Evolutionary conservation across 768 basidiomycete genomes (phyloP).

Genomic region (Porphyrellus cyaneotinctus): DNA sequence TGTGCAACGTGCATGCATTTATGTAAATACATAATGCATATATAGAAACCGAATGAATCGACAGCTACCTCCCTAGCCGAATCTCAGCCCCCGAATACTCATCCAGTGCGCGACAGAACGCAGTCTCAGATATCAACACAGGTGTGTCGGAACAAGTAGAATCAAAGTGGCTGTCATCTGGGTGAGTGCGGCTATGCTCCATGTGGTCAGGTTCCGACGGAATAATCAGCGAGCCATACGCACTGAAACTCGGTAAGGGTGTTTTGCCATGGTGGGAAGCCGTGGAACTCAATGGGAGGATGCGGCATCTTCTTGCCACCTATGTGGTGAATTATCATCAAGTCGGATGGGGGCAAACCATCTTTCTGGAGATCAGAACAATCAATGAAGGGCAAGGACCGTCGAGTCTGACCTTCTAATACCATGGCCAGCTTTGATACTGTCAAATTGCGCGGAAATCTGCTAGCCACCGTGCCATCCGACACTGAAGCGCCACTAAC

Average conservation of each 20-base stretch:
- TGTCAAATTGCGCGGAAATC: slow-evolving; percentile 34
- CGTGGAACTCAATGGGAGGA: slow-evolving; percentile 60
- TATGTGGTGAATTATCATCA: slow-evolving; percentile 70
- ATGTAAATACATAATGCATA: no score
- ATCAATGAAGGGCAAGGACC: background rate
- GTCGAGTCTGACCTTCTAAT: slow-evolving; percentile 52
- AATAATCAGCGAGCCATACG: slow-evolving; percentile 23
- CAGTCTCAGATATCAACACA: slow-evolving; percentile 44
- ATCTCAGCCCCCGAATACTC: slow-evolving; percentile 72
- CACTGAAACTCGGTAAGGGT: slow-evolving; percentile 77
- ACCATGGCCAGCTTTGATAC: slow-evolving; percentile 44
- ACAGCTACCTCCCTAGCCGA: slow-evolving; percentile 66
- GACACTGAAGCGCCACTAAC: slow-evolving; percentile 1
- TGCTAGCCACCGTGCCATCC: background rate
- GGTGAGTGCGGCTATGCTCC: slow-evolving; percentile 20
- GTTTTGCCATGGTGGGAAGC: slow-evolving; percentile 86
- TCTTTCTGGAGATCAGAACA: slow-evolving; percentile 39
- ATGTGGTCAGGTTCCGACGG: slow-evolving; percentile 3
- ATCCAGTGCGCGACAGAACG: slow-evolving; percentile 69
- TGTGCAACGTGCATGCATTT: no score
- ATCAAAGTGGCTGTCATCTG: slow-evolving; percentile 8
- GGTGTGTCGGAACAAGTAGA: background rate
- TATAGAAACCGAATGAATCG: background rate
- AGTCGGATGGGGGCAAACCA: slow-evolving; percentile 64
- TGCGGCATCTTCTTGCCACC: slow-evolving; percentile 34